A percentile compares a stretch with the other conserved stretches of the same genome.
phyloP scores from a whole-genome alignment of 345 rosid genomes.

The Murraya paniculata region DNA sequence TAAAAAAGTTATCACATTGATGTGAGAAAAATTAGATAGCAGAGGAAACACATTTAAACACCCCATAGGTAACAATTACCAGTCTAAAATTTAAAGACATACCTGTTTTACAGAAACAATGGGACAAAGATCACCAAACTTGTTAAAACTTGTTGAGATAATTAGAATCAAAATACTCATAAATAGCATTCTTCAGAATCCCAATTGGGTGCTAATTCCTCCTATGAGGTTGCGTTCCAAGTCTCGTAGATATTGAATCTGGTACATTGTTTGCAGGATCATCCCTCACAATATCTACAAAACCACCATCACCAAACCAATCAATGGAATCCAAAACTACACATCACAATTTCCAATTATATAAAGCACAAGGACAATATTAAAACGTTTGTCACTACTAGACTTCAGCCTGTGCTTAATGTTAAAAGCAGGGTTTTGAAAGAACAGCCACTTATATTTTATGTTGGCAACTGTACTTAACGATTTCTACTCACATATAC shows the following conservation, averaged over 20 bases:
- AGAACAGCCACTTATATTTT: too few species aligned
- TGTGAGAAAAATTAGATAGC: not conserved
- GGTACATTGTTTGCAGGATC: constrained; percentile 96
- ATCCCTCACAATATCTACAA: constrained; percentile 88
- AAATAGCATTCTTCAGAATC: constrained; percentile 79
- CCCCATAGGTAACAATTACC: not conserved
- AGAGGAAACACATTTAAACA: not conserved
- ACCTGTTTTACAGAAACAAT: constrained; percentile 84
- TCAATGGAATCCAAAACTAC: too few species aligned
- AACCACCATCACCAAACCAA: too few species aligned
- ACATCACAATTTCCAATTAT: not conserved
- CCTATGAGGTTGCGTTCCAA: constrained; percentile 84
- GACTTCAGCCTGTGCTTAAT: not conserved
- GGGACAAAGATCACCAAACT: constrained; percentile 84
- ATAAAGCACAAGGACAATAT: not conserved
- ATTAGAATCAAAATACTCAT: constrained; percentile 76
- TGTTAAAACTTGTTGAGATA: constrained; percentile 56
- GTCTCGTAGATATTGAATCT: constrained; percentile 72
- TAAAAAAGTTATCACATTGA: too few species aligned
- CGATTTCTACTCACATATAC: too few species aligned
- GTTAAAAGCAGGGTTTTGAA: too few species aligned
- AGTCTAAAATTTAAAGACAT: not conserved
- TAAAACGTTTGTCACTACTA: not conserved
- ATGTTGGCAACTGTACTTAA: too few species aligned
- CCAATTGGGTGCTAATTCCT: constrained; percentile 83